Base-by-base conservation (phyloP, 2,329 filamentous ascomycete genomes). In the Diaporthe sp. region DNA sequence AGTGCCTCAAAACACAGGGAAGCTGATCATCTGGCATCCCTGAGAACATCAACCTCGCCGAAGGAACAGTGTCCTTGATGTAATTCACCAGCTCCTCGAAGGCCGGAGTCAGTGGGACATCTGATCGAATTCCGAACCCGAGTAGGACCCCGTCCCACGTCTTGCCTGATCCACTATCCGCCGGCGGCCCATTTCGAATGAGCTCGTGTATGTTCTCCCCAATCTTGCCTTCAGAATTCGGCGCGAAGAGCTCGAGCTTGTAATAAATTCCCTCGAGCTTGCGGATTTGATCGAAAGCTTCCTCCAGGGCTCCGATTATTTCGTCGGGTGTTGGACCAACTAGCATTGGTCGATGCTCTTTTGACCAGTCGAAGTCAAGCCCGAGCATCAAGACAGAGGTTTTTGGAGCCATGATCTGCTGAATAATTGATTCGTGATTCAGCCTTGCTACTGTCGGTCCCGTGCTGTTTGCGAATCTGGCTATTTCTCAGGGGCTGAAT, bases 311-410 rank as follows among this genome's bases (percentile, higher is more conserved):
- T 0, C 13, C 37, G n/a, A 28, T 42, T 42, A 61, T 42, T 25
- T 25, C 58, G 22, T 61, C 37, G 58, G 37, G 6, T 7, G 6
- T 6, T 17, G 34, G n/a, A 5, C 58, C 37, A 22, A 1, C n/a
- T 22, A 62, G 58, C 13, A 0, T 2, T 13, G 37, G 58, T 17
- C 37, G 58, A 28, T 61, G n/a, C 37, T 61, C 15, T 5, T 4
- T 61, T 25, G n/a, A 4, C 58, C 58, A 62, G n/a, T 62, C n/a
- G 7, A 62, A 62, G 13, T 62, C 58, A 10, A 62, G 58, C 37
- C 58, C 58, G 2, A 62, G 17, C 1, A 44, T 4, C 10, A 44
- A 28, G 22, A 62, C 6, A 42, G 58, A 28, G 2, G 37, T 62
- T 7, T 44, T 62, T 13, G 9, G 3, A 62, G 58, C 22, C 37